A percentile compares a stretch with the other conserved stretches of the same genome.
phyloP scores from a whole-genome alignment of 164 flowering plant genomes.

The Liriodendron chinense region DNA sequence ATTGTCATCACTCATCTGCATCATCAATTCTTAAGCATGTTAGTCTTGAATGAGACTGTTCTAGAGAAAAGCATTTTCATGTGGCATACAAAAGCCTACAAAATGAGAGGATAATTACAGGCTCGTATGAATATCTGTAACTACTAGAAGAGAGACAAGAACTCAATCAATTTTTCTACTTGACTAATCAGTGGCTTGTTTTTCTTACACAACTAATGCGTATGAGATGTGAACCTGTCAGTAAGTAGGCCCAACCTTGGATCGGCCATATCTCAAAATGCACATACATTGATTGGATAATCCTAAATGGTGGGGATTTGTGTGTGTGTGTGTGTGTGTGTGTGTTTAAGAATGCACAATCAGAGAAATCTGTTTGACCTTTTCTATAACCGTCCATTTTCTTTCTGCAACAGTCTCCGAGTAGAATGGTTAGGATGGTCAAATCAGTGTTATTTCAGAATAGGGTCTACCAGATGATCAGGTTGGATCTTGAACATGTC shows the following conservation, averaged over 20 bases:
- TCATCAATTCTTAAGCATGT: conserved; percentile 8
- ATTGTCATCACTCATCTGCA: conserved; percentile 96
- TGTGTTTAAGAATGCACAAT: not conserved
- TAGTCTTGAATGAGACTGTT: not conserved
- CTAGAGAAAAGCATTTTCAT: not conserved
- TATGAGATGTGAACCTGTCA: too few species aligned
- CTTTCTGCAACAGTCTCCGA: not conserved
- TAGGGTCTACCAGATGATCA: not conserved
- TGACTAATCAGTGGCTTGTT: too few species aligned
- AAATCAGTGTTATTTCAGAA: not conserved
- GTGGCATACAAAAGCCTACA: not conserved
- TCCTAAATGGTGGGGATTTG: too few species aligned
- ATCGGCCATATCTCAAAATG: too few species aligned
- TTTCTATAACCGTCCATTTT: not conserved
- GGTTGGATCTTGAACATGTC: not conserved
- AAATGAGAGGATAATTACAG: not conserved
- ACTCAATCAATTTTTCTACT: too few species aligned
- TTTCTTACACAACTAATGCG: too few species aligned
- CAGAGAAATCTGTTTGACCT: not conserved
- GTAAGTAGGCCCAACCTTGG: too few species aligned
- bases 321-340: too few species aligned
- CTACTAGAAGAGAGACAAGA: too few species aligned
- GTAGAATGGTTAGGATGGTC: not conserved
- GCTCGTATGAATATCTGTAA: not conserved
- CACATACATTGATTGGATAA: too few species aligned